Percentiles rank a stretch among this genome's conserved stretches.
Conservation (phyloP, 2,329 filamentous ascomycete species). For the Arthrinium phaeospermum region DNA sequence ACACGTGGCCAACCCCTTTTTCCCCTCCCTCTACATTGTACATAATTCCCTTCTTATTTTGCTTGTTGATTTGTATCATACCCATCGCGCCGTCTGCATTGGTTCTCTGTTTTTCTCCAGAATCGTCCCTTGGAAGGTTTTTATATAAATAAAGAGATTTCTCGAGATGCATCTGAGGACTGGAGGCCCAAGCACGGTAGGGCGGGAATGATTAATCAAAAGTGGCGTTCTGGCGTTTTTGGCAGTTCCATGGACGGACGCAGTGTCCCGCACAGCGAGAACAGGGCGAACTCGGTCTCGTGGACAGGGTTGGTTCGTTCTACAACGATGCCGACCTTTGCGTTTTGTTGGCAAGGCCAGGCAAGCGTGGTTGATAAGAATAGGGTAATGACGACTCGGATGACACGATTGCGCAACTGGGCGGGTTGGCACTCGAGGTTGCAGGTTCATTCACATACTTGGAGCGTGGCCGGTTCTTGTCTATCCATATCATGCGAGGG, state of each 20-base stretch:
- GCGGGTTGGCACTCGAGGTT: slow-evolving; percentile 5
- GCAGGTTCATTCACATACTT: neutral
- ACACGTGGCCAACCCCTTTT: neutral
- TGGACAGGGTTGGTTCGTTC: neutral
- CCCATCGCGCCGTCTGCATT: slow-evolving; percentile 37
- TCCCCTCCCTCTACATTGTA: slow-evolving; percentile 2
- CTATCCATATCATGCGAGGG: neutral
- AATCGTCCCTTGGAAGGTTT: slow-evolving; percentile 30
- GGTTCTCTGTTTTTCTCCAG: slow-evolving; percentile 32
- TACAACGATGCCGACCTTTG: neutral
- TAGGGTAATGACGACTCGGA: slow-evolving; percentile 9
- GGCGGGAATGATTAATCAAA: slow-evolving; percentile 22
- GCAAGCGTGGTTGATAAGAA: slow-evolving; percentile 11
- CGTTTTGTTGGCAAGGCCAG: neutral
- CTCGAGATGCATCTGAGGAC: slow-evolving; percentile 35
- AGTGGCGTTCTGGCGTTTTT: slow-evolving; percentile 24
- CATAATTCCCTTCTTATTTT: slow-evolving; percentile 24
- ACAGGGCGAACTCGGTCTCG: slow-evolving; percentile 2
- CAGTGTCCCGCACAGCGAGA: neutral
- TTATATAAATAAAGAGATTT: slow-evolving; percentile 32
- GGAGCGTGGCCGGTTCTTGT: neutral
- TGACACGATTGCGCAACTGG: slow-evolving; percentile 7
- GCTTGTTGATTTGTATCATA: slow-evolving; percentile 43
- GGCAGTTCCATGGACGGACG: neutral
- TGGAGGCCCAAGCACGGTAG: slow-evolving; percentile 29